Conservation (phyloP, 2,329 filamentous ascomycete species). For the Fusarium gaditjirri region DNA sequence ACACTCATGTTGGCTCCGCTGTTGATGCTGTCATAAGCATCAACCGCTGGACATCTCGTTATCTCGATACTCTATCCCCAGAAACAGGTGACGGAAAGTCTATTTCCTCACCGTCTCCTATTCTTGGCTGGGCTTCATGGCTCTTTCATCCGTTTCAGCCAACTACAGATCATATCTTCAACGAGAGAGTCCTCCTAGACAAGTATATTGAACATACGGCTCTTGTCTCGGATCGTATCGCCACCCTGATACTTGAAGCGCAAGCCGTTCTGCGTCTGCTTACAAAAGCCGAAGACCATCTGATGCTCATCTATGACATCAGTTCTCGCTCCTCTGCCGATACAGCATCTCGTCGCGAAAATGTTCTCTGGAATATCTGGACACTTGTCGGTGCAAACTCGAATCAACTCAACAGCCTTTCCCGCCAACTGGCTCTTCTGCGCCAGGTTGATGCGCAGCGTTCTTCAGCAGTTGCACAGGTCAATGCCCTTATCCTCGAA, state of each 20-base stretch:
- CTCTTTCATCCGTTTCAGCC: slow-evolving; percentile 72
- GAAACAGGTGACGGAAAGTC: slow-evolving; percentile 44
- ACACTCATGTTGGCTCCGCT: slow-evolving; percentile 77
- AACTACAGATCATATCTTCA: slow-evolving; percentile 54
- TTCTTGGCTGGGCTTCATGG: slow-evolving; percentile 55
- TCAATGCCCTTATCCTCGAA: slow-evolving; percentile 76
- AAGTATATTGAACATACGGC: slow-evolving; percentile 80
- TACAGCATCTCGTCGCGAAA: slow-evolving; percentile 68
- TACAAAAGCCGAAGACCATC: slow-evolving; percentile 73
- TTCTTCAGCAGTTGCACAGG: slow-evolving; percentile 71
- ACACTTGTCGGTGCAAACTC: slow-evolving; percentile 78
- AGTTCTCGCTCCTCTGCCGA: slow-evolving; percentile 71
- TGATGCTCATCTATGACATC: slow-evolving; percentile 76
- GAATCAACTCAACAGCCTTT: slow-evolving; percentile 67
- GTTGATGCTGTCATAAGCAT: slow-evolving; percentile 80
- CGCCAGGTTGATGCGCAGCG: slow-evolving; percentile 74
- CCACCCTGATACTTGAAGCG: slow-evolving; percentile 74
- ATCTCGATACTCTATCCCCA: slow-evolving; percentile 70
- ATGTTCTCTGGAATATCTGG: slow-evolving; percentile 77
- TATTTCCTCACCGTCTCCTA: slow-evolving; percentile 46
- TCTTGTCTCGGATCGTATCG: slow-evolving; percentile 76
- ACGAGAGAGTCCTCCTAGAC: slow-evolving; percentile 71
- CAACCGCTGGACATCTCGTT: slow-evolving; percentile 78
- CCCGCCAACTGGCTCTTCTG: slow-evolving; percentile 72
- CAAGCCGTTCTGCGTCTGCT: slow-evolving; percentile 74